These are phyloP conservation scores for Globisporangium middletonii DNA, from an alignment of 352 stramenopile species.

Conservation along the genomic window DNA sequence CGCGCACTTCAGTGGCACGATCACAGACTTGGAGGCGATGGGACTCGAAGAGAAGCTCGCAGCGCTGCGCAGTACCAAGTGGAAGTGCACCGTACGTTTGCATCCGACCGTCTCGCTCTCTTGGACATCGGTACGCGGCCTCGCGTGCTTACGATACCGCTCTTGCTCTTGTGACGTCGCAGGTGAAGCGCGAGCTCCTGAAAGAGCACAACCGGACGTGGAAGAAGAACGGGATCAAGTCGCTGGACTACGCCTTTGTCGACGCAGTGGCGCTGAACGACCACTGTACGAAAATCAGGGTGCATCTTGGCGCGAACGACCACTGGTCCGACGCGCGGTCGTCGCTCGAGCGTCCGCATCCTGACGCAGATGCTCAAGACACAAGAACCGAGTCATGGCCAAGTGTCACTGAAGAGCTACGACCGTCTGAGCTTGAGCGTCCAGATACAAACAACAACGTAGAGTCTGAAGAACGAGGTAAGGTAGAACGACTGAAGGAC, in stretches of 20 bases:
- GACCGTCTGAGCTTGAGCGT: not conserved
- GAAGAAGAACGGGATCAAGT: slow-evolving; percentile 47
- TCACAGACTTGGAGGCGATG: slow-evolving; percentile 41
- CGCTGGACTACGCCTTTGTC: slow-evolving; percentile 35
- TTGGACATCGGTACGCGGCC: not conserved
- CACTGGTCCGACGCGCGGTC: slow-evolving; percentile 53
- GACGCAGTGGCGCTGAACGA: slow-evolving; percentile 31
- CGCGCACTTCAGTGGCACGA: slow-evolving; percentile 28
- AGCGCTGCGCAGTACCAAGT: slow-evolving; percentile 32
- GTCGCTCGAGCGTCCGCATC: slow-evolving; percentile 22
- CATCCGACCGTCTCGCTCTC: not conserved
- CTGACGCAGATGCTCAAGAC: not conserved
- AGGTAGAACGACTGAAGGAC: too few species aligned
- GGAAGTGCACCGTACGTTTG: slow-evolving; percentile 32
- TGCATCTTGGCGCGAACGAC: slow-evolving; percentile 32
- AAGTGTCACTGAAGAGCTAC: not conserved
- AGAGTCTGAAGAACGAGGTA: too few species aligned
- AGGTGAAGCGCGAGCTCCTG: slow-evolving; percentile 42
- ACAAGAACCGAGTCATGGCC: not conserved
- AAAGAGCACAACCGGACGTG: slow-evolving; percentile 50
- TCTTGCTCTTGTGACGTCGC: not conserved
- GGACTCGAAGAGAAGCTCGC: slow-evolving; percentile 35
- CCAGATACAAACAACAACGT: too few species aligned
- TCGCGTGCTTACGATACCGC: not conserved
- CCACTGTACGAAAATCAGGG: slow-evolving; percentile 41